Evolutionary conservation across 1,139 yeast species (phyloP).

Genomic region (Protomyces macrosporus): DNA sequence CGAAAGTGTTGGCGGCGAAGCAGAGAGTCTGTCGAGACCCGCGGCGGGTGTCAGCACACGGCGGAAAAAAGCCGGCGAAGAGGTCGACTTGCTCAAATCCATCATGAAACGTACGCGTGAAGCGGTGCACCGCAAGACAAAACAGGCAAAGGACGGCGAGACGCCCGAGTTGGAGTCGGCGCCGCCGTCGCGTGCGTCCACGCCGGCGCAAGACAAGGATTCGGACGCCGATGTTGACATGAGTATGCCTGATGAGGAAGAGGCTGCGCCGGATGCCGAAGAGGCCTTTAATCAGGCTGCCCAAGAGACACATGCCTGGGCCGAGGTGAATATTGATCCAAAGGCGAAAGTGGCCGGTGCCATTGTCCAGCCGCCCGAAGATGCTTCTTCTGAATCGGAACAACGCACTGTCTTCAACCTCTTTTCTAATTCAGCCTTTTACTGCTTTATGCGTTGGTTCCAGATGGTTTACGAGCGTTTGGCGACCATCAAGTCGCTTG

Average conservation of each 20-base stretch:
- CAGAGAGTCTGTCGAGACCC: constrained; percentile 8
- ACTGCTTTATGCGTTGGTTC: constrained; percentile 82
- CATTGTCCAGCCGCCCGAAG: constrained; percentile 23
- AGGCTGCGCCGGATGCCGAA: constrained; percentile 42
- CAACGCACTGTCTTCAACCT: constrained; percentile 55
- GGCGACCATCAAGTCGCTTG: constrained; percentile 63
- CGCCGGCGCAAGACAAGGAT: constrained; percentile 16
- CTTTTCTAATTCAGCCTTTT: constrained; percentile 86
- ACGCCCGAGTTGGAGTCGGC: constrained; percentile 34
- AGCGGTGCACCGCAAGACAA: constrained; percentile 41
- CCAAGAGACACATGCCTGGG: constrained; percentile 65
- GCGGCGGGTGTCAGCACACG: constrained; percentile 20
- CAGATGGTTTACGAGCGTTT: constrained; percentile 77
- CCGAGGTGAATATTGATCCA: constrained; percentile 37
- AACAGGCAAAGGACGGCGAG: constrained; percentile 34
- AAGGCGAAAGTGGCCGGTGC: constrained; percentile 30
- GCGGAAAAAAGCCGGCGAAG: constrained; percentile 22
- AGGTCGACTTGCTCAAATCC: constrained; percentile 11
- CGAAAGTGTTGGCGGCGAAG: constrained; percentile 14
- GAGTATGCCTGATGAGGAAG: constrained; percentile 43
- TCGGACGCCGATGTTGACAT: neutral
- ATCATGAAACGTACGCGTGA: constrained; percentile 50
- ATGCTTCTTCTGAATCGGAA: constrained; percentile 17
- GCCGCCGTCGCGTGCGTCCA: constrained; percentile 20
- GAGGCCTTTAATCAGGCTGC: constrained; percentile 36